Conservation (phyloP, 768 basidiomycete genomes). For the Pluteus cervinus region DNA sequence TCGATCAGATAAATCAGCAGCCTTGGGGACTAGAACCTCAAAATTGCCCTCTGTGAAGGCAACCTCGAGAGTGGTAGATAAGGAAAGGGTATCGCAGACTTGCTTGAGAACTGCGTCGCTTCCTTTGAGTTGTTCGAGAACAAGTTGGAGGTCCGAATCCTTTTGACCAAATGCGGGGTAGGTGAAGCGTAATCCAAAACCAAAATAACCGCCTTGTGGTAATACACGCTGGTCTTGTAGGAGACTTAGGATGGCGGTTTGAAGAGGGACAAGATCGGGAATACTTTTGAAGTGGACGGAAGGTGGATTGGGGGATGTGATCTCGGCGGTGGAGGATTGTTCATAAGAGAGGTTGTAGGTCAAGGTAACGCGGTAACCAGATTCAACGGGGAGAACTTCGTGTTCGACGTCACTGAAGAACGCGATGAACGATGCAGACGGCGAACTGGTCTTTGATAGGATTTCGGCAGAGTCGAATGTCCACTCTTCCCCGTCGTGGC, state of each 20-base stretch:
- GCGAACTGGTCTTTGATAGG: constrained; percentile 4
- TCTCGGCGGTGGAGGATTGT: constrained; percentile 3
- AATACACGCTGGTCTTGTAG: constrained; percentile 20
- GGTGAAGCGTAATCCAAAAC: constrained; percentile 26
- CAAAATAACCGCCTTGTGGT: constrained; percentile 25
- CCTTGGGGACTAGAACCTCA: not conserved
- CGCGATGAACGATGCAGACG: constrained; percentile 27
- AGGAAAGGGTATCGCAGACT: constrained; percentile 11
- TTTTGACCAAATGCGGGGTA: no score
- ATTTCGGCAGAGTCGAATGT: constrained; percentile 28
- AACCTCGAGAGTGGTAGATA: constrained; percentile 14
- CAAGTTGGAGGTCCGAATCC: no score
- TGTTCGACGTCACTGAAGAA: constrained; percentile 36
- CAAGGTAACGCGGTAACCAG: constrained; percentile 34
- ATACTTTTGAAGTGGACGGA: no score
- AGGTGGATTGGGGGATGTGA: no score
- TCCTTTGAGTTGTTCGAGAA: no score
- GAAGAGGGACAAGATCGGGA: no score
- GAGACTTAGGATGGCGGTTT: constrained; percentile 16
- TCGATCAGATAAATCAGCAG: not conserved
- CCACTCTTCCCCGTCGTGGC: constrained; percentile 26
- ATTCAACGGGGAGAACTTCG: constrained; percentile 27
- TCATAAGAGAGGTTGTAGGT: constrained; percentile 36
- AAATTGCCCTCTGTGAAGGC: constrained; percentile 10
- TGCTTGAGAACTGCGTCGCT: constrained; percentile 18